Percentiles rank a stretch among this genome's conserved stretches.
Evolutionary conservation across 1,284 basidiomycete genomes (phyloP).

Genomic region (Limonomyces culmigenus): DNA sequence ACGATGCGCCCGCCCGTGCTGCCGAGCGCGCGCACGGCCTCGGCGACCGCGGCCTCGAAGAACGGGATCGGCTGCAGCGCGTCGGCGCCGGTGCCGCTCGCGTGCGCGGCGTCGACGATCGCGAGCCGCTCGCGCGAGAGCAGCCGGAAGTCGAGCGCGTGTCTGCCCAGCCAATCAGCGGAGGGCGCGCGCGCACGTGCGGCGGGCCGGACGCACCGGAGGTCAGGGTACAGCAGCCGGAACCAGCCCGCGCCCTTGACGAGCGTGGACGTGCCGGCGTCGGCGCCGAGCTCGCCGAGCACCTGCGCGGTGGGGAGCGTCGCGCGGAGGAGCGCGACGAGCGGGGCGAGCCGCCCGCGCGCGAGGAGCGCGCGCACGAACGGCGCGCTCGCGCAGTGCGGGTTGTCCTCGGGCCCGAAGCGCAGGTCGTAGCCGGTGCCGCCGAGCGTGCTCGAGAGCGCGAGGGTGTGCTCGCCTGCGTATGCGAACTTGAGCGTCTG

Average conservation of each 20-base stretch:
- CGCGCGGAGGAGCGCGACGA: slow-evolving; percentile 47
- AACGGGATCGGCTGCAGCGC: background rate
- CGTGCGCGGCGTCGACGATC: slow-evolving; percentile 47
- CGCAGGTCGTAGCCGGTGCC: slow-evolving; percentile 56
- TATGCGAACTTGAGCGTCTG: slow-evolving; percentile 83
- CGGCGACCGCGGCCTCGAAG: no score
- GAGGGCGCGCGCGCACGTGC: background rate
- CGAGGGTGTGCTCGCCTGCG: slow-evolving; percentile 50
- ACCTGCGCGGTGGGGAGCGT: slow-evolving; percentile 59
- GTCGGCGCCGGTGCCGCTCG: background rate
- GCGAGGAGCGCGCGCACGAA: slow-evolving; percentile 39
- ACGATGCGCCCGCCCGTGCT: no score
- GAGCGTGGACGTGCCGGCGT: slow-evolving; percentile 40
- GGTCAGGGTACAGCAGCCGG: slow-evolving; percentile 50
- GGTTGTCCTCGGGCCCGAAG: slow-evolving; percentile 30
- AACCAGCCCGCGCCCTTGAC: slow-evolving; percentile 72
- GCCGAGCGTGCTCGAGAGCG: slow-evolving; percentile 53
- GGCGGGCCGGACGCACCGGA: slow-evolving; percentile 23
- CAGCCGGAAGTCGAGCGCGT: slow-evolving; percentile 66
- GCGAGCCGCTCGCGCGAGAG: slow-evolving; percentile 46
- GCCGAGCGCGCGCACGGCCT: no score
- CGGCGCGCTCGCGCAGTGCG: slow-evolving; percentile 8
- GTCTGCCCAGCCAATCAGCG: slow-evolving; percentile 18
- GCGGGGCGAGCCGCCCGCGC: no score
- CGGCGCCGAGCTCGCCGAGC: slow-evolving; percentile 38